Evolutionary conservation across 164 flowering plant species (phyloP).

Genomic region (Piper longum): DNA sequence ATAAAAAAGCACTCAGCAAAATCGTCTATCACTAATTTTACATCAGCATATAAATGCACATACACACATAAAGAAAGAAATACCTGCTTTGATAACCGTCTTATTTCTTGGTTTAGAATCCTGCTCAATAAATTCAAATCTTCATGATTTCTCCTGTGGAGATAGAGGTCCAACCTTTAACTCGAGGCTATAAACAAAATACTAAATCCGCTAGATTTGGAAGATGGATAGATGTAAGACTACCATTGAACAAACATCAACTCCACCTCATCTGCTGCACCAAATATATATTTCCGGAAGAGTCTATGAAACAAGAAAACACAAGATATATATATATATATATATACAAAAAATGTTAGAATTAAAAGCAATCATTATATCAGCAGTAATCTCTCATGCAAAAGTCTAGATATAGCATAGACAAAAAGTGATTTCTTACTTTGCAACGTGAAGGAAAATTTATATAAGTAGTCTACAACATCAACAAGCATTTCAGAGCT

Average conservation of each 20-base stretch:
- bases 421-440: too few relatives aligned
- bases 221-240: not conserved
- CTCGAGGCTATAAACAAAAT: not conserved
- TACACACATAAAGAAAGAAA: not conserved
- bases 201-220: not conserved
- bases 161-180: not conserved
- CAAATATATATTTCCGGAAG: slow-evolving; percentile 80
- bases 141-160: slow-evolving; percentile 67
- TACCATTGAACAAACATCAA: slow-evolving; percentile 89
- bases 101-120: slow-evolving; percentile 84
- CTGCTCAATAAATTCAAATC: slow-evolving; percentile 69
- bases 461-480: too few relatives aligned
- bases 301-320: slow-evolving; percentile 26
- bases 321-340: not conserved
- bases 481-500: too few relatives aligned
- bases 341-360: too few relatives aligned
- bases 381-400: too few relatives aligned
- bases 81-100: slow-evolving; percentile 84
- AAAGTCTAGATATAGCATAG: too few relatives aligned
- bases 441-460: too few relatives aligned
- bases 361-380: too few relatives aligned
- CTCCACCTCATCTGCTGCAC: slow-evolving; percentile 89
- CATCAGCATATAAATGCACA: not conserved
- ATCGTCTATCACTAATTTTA: not conserved
- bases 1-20: too few relatives aligned